A percentile compares a stretch with the other conserved stretches of the same genome.
phyloP scores from a whole-genome alignment of 768 basidiomycete genomes.

The Russula olivacea region DNA sequence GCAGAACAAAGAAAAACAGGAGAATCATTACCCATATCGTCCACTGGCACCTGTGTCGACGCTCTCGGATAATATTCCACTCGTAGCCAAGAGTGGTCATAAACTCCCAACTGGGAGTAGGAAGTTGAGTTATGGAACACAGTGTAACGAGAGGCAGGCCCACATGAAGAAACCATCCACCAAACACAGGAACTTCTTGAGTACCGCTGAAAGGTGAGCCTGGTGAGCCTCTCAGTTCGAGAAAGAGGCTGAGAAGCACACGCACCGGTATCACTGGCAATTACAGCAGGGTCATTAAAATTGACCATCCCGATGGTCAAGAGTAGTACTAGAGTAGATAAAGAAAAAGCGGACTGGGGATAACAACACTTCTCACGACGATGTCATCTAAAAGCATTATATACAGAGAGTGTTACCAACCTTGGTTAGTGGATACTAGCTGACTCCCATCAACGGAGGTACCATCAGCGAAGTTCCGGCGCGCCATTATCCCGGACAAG shows the following conservation, averaged over 20 bases:
- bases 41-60: slow-evolving; percentile 3
- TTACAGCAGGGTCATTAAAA: not conserved
- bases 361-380: not conserved
- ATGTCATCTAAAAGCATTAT: no score
- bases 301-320: not conserved
- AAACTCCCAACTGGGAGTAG: not conserved
- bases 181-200: not conserved
- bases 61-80: not conserved
- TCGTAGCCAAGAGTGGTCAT: not conserved
- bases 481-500: no score
- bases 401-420: no score
- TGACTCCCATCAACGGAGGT: no score
- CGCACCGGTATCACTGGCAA: not conserved
- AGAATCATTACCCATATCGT: slow-evolving; percentile 12
- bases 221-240: not conserved
- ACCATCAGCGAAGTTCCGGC: no score
- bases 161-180: not conserved
- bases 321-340: not conserved
- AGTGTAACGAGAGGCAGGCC: not conserved
- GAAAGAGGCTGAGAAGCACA: not conserved
- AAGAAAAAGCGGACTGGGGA: not conserved
- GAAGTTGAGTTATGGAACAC: not conserved
- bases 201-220: not conserved
- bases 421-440: no score
- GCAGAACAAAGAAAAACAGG: not conserved